Evolutionary conservation across 108 stramenopile species (phyloP).

Genomic region (Pseudonitzschia multiseries): DNA sequence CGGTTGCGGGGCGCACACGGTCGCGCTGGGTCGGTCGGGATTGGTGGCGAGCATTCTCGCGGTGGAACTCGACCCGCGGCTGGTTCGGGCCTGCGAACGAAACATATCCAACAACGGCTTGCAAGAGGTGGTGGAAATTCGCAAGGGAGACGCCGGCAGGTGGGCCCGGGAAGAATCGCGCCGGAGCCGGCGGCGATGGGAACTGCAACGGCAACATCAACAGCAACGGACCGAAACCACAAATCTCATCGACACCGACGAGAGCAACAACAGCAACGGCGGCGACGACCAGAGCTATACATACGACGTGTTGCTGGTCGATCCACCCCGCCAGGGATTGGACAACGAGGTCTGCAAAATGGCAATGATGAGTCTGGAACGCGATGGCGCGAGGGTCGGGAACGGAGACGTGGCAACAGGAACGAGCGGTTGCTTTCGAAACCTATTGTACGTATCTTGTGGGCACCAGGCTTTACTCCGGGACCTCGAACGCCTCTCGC

Average conservation of each 20-base stretch:
- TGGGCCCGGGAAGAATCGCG: slow-evolving; percentile 42
- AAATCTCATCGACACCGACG: too few species aligned
- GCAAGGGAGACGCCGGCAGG: slow-evolving; percentile 52
- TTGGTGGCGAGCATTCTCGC: slow-evolving; percentile 50
- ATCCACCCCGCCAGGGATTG: slow-evolving; percentile 70
- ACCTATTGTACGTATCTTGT: slow-evolving; percentile 73
- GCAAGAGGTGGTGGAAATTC: slow-evolving; percentile 18
- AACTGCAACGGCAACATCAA: neutral
- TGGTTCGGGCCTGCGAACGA: slow-evolving; percentile 53
- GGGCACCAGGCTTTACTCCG: slow-evolving; percentile 60
- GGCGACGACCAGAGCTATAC: neutral
- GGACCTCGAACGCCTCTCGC: slow-evolving; percentile 52
- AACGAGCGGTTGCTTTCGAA: slow-evolving; percentile 28
- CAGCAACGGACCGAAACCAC: too few species aligned
- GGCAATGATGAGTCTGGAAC: slow-evolving; percentile 35
- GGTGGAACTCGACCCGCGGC: slow-evolving; percentile 67
- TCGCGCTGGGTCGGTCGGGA: slow-evolving; percentile 56
- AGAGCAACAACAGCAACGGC: neutral
- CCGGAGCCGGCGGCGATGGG: neutral
- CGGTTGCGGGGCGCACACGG: slow-evolving; percentile 83
- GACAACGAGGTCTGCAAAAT: slow-evolving; percentile 57
- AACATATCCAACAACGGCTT: slow-evolving; percentile 58
- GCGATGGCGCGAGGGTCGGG: neutral
- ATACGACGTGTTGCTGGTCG: slow-evolving; percentile 72
- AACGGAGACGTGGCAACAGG: slow-evolving; percentile 12